Conservation (phyloP, 2,329 filamentous ascomycete genomes). For the Diaporthe batatas region DNA sequence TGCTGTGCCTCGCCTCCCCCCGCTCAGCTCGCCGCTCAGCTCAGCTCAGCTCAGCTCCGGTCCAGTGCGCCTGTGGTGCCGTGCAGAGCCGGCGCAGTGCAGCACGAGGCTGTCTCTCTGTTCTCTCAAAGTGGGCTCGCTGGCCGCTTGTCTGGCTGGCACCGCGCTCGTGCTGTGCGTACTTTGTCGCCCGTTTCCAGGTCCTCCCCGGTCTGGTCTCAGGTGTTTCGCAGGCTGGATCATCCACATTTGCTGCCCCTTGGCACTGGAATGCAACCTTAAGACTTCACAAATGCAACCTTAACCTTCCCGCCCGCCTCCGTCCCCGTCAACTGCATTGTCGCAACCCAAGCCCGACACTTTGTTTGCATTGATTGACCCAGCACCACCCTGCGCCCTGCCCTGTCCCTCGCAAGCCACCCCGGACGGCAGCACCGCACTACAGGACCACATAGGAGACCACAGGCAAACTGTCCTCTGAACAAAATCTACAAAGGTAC, state of each 20-base stretch:
- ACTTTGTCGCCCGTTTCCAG: slow-evolving; percentile 29
- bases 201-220: slow-evolving; percentile 39
- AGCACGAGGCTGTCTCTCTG: neutral
- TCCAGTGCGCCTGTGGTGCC: neutral
- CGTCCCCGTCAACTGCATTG: slow-evolving; percentile 35
- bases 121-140: neutral
- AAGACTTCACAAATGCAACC: slow-evolving; percentile 41
- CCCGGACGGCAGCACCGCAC: neutral
- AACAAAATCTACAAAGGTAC: neutral
- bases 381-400: slow-evolving; percentile 14
- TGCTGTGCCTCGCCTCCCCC: neutral
- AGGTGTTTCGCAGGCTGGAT: slow-evolving; percentile 40
- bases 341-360: slow-evolving; percentile 30
- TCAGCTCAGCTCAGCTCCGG: slow-evolving; percentile 1
- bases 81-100: neutral
- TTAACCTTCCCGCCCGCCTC: slow-evolving; percentile 39
- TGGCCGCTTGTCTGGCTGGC: neutral
- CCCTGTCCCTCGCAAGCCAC: neutral
- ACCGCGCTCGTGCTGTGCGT: slow-evolving; percentile 8
- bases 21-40: slow-evolving; percentile 5
- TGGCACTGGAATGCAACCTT: slow-evolving; percentile 40
- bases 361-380: slow-evolving; percentile 33
- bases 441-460: neutral
- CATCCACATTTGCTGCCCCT: slow-evolving; percentile 37
- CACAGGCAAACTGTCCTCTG: slow-evolving; percentile 17